Percentiles rank a stretch among this genome's conserved stretches.
Evolutionary conservation across 2,329 filamentous ascomycete genomes (phyloP).

Genomic region (Penicillium sp.): DNA sequence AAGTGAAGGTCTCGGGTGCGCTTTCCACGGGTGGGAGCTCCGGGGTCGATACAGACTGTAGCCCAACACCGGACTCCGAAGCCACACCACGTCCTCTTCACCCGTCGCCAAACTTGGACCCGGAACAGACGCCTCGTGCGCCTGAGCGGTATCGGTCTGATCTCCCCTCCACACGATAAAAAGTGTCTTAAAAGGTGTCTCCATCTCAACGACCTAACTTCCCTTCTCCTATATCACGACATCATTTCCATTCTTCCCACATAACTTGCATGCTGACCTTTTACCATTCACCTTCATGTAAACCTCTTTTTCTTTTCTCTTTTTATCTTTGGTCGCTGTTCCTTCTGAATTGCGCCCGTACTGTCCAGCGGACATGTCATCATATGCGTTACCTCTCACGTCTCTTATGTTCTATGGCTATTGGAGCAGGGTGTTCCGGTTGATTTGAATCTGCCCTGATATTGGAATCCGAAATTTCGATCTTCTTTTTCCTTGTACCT

Average conservation of each 20-base stretch:
- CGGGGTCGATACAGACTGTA: constrained; percentile 19
- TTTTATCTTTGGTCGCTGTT: not conserved
- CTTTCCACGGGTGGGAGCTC: constrained; percentile 11
- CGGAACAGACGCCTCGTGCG: constrained; percentile 29
- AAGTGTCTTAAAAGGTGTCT: too few relatives aligned
- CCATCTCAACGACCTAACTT: too few relatives aligned
- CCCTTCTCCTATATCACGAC: too few relatives aligned
- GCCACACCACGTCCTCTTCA: constrained; percentile 35
- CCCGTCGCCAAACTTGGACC: constrained; percentile 27
- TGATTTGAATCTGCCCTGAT: constrained; percentile 1
- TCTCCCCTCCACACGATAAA: constrained; percentile 5
- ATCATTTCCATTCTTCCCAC: constrained; percentile 13
- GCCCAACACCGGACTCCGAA: constrained; percentile 30
- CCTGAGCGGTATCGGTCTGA: constrained; percentile 22
- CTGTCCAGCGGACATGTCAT: constrained; percentile 18
- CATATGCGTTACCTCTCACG: constrained; percentile 19
- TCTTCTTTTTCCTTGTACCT: too few relatives aligned
- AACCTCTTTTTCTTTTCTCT: constrained; percentile 14
- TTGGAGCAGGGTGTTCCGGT: constrained; percentile 21
- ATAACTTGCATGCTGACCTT: constrained; percentile 11
- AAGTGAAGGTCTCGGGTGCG: constrained; percentile 12
- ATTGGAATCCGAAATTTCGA: too few relatives aligned
- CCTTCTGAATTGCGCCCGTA: too few relatives aligned
- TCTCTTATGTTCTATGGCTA: constrained; percentile 26
- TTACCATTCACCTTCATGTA: constrained; percentile 17